Percentiles rank a stretch among this genome's conserved stretches.
phyloP scores from a whole-genome alignment of 345 rosid species.

The Citropsis articulata region DNA sequence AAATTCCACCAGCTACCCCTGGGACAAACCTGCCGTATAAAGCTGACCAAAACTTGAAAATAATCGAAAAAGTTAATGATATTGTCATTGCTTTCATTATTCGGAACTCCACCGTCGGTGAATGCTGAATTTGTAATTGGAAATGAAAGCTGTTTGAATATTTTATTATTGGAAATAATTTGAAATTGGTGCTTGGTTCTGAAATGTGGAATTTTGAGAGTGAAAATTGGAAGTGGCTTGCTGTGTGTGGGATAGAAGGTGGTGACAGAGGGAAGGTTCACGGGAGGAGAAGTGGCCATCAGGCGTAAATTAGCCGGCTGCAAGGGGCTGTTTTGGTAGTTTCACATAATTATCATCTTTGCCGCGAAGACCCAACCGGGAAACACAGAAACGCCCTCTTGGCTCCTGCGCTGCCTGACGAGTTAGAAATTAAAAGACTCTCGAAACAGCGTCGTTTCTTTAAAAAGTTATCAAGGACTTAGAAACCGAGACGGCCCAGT shows the following conservation, averaged over 20 bases:
- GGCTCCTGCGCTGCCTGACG: neutral
- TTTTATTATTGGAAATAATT: neutral
- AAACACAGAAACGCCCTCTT: neutral
- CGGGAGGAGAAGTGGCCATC: conserved; percentile 22
- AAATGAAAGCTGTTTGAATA: neutral
- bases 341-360: neutral
- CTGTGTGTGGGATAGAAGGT: neutral
- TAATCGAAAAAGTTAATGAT: neutral
- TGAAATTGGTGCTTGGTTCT: conserved; percentile 5
- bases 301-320: neutral
- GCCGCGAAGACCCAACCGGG: neutral
- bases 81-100: neutral
- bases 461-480: no score
- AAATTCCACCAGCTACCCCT: conserved; percentile 41
- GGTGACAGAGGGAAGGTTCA: neutral
- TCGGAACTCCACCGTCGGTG: neutral
- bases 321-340: neutral
- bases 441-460: neutral
- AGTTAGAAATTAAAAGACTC: neutral
- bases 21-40: neutral
- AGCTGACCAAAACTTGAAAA: neutral
- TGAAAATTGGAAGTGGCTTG: neutral
- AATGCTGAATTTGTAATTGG: neutral
- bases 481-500: neutral
- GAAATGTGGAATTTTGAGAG: neutral